Evolutionary conservation across 2,329 filamentous ascomycete genomes (phyloP).

Genomic region (Penicillium aurantiogriseum): DNA sequence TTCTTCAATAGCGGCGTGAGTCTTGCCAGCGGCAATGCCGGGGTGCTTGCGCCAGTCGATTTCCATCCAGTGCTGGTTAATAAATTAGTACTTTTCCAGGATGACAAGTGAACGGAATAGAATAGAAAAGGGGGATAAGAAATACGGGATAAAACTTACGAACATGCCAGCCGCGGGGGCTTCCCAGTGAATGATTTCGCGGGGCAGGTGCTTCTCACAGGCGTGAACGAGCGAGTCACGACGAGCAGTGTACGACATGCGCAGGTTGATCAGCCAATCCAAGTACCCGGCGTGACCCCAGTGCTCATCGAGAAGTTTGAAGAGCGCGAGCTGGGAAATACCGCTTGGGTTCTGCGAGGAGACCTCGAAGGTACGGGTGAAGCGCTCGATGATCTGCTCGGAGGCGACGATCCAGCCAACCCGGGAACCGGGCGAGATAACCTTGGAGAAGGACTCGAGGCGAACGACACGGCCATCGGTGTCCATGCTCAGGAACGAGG

Average conservation of each 20-base stretch:
- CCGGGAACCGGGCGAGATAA: conserved; percentile 77
- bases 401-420: conserved; percentile 88
- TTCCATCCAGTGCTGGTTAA: conserved; percentile 47
- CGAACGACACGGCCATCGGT: conserved; percentile 84
- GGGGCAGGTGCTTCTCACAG: conserved; percentile 74
- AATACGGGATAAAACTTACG: conserved; percentile 54
- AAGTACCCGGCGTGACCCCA: conserved; percentile 94
- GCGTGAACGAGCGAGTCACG: conserved; percentile 74
- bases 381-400: conserved; percentile 79
- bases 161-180: conserved; percentile 92
- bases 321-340: conserved; percentile 77
- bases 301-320: conserved; percentile 85
- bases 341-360: conserved; percentile 83
- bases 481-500: conserved; percentile 76
- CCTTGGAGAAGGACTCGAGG: conserved; percentile 91
- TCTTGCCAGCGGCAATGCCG: conserved; percentile 36
- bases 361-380: conserved; percentile 76
- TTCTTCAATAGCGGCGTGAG: conserved; percentile 65
- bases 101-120: neutral
- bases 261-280: conserved; percentile 80
- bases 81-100: neutral
- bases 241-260: conserved; percentile 75
- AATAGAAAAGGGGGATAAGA: neutral
- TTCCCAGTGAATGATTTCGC: conserved; percentile 73
- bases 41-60: conserved; percentile 49